Evolutionary conservation across 352 stramenopile genomes (phyloP), one percentile per base, ranked within the genome.

Genomic region (Phytopythium litorale): DNA sequence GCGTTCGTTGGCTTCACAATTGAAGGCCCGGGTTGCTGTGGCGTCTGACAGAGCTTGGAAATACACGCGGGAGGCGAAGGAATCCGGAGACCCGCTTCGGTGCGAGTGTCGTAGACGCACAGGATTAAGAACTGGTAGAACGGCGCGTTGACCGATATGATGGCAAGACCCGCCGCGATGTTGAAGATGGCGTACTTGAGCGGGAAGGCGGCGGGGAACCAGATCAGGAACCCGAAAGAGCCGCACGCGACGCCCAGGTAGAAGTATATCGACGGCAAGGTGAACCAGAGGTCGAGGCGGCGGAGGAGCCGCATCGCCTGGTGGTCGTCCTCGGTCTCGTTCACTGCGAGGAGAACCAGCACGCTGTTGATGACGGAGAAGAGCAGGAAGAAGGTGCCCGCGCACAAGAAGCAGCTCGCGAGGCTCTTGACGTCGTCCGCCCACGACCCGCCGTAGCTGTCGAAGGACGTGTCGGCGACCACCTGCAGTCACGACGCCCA

Each of bases 71-170:
- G 63, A n/a, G 68, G 57, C 15, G 32, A 55, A 49, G 61, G 64
- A 8, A 71, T 65, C n/a, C 16, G 46, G 45, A 75, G 50, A 23
- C 58, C 56, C 45, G 43, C 50, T 57, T 75, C 68, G 33, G 56
- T 28, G 6, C 64, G 64, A 4, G 50, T 63, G 28, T 75, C 61
- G 45, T 72, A 72, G 16, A 75, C 65, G 23, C 63, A 75, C 23
- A 72, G 28, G 32, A 75, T 69, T 16, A 75, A 60, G 23, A 72
- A 72, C 58, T 75, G 68, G 56, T 75, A 75, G 55, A 69, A 75
- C 3, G 55, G 58, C 4, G 64, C 60, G 43, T 75, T 75, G 18
- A 69, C 16, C 12, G 19, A 49, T 25, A 75, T 62, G 25, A 72
- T 60, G 12, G 45, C 40, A 30, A 75, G 28, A 9, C 64, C 68